Conservation (phyloP, 108 stramenopile species). For the Pseudonitzschia delicatissima region DNA sequence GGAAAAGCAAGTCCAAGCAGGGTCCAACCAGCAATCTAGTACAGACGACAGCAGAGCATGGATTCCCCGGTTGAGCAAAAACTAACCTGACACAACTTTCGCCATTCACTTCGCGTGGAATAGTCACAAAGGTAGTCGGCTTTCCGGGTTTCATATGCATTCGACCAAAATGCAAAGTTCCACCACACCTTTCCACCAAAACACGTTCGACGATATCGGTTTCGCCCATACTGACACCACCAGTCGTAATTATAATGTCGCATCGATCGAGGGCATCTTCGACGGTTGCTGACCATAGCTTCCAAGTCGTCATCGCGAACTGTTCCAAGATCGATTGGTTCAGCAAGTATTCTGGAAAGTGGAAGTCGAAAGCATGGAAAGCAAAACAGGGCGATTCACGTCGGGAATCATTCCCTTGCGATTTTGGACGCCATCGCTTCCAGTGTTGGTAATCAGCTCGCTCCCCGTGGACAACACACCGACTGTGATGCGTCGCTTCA, state of each 20-base stretch:
- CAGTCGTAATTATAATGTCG: conserved; percentile 91
- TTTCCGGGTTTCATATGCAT: conserved; percentile 96
- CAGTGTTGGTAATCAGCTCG: conserved; percentile 42
- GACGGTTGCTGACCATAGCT: conserved; percentile 32
- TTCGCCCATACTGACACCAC: conserved; percentile 90
- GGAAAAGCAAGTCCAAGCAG: conserved; percentile 66
- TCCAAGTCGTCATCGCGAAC: conserved; percentile 63
- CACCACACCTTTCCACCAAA: conserved; percentile 51
- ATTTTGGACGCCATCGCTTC: not conserved
- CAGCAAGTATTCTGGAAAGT: conserved; percentile 23
- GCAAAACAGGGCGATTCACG: conserved; percentile 85
- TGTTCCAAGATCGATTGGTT: conserved; percentile 82
- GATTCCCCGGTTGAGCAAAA: conserved; percentile 94
- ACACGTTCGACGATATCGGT: conserved; percentile 75
- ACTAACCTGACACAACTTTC: conserved; percentile 27
- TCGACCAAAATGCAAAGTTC: conserved; percentile 83
- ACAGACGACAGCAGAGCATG: conserved; percentile 91
- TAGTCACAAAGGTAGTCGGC: conserved; percentile 90
- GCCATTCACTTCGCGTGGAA: conserved; percentile 29
- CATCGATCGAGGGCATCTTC: conserved; percentile 36
- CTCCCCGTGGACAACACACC: conserved; percentile 91
- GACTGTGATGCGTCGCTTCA: conserved; percentile 39
- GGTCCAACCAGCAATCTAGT: conserved; percentile 86
- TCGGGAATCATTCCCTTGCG: conserved; percentile 75
- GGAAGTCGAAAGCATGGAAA: conserved; percentile 48